A percentile compares a stretch with the other conserved stretches of the same genome.
phyloP scores from a whole-genome alignment of 2,329 filamentous ascomycete species.

The Albifimbria verrucaria region DNA sequence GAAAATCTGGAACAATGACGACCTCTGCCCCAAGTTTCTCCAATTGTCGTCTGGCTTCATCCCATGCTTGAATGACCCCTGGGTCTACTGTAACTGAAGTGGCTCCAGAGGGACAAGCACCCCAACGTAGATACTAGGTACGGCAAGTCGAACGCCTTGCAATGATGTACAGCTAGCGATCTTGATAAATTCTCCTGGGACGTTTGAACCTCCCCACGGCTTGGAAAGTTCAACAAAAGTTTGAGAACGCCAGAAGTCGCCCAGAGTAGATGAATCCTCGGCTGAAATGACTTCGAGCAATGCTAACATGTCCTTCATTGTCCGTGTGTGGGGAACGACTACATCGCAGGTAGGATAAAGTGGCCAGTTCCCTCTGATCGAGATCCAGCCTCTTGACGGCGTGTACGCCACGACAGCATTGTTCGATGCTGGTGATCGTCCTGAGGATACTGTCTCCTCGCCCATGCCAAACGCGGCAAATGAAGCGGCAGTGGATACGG shows the following conservation, averaged over 20 bases:
- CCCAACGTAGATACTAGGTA: slow-evolving; percentile 50
- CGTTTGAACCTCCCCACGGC: slow-evolving; percentile 21
- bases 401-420: slow-evolving; percentile 55
- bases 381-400: slow-evolving; percentile 49
- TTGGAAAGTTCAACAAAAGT: slow-evolving; percentile 36
- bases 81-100: slow-evolving; percentile 12
- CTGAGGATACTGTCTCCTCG: slow-evolving; percentile 54
- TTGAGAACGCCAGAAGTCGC: slow-evolving; percentile 56
- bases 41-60: slow-evolving; percentile 29
- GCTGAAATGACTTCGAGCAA: slow-evolving; percentile 45
- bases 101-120: slow-evolving; percentile 19
- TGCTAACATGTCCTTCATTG: slow-evolving; percentile 44
- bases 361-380: slow-evolving; percentile 51
- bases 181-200: slow-evolving; percentile 26
- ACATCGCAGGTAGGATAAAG: slow-evolving; percentile 56
- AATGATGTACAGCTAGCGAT: slow-evolving; percentile 30
- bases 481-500: slow-evolving; percentile 44
- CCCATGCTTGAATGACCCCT: slow-evolving; percentile 20
- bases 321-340: slow-evolving; percentile 49
- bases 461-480: slow-evolving; percentile 51
- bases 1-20: slow-evolving; percentile 11
- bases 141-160: slow-evolving; percentile 41
- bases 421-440: slow-evolving; percentile 53
- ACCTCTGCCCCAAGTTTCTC: slow-evolving; percentile 33
- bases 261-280: slow-evolving; percentile 34